Evolutionary conservation across 306 rosid genomes (phyloP).

Genomic region (Quercus dentata): DNA sequence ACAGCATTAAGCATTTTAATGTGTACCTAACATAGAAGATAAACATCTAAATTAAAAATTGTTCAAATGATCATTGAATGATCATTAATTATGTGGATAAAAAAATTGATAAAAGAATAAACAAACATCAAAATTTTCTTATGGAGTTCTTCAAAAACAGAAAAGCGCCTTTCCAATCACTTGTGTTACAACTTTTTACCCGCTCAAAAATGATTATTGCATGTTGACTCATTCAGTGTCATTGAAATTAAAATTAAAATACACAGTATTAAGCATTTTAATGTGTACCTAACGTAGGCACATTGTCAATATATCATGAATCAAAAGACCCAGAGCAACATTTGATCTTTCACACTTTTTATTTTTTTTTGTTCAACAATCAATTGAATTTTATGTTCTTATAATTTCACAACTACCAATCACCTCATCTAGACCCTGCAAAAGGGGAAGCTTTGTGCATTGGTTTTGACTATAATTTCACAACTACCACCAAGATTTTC

Average conservation of each 20-base stretch:
- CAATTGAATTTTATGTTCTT: too few species aligned
- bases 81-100: not conserved
- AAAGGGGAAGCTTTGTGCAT: too few species aligned
- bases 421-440: too few species aligned
- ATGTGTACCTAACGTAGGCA: not conserved
- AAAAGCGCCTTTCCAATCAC: not conserved
- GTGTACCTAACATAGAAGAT: not conserved
- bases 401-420: too few species aligned
- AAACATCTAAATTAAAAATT: too few species aligned
- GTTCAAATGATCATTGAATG: not conserved
- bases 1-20: not conserved
- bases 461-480: too few species aligned
- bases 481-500: too few species aligned
- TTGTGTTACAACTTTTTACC: not conserved
- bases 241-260: not conserved
- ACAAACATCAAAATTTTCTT: not conserved
- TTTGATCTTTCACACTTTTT: too few species aligned
- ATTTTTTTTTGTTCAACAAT: too few species aligned
- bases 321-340: too few species aligned
- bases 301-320: not conserved
- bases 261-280: not conserved
- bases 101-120: not conserved
- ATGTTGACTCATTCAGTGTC: not conserved
- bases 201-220: not conserved
- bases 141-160: not conserved